phyloP scores from a whole-genome alignment of 495 filamentous ascomycete genomes.

The Trypethelium eluteriae region DNA sequence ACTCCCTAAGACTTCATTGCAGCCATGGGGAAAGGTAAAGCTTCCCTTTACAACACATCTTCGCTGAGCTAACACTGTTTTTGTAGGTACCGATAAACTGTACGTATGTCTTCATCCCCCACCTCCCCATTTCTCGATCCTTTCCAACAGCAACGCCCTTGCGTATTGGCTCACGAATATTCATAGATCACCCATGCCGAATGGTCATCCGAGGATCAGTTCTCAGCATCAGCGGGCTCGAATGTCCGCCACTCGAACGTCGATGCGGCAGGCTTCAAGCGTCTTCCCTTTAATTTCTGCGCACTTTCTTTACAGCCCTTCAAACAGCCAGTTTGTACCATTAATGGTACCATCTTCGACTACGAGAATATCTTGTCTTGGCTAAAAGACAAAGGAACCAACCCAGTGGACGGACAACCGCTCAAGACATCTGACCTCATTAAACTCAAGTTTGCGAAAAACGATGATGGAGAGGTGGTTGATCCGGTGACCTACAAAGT shows the following conservation, averaged over 20 bases:
- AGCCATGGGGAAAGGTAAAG: constrained; percentile 53
- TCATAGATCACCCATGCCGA: constrained; percentile 82
- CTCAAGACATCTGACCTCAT: constrained; percentile 77
- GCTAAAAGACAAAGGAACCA: constrained; percentile 87
- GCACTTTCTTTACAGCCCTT: constrained; percentile 85
- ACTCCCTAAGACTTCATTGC: not conserved
- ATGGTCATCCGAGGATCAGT: constrained; percentile 87
- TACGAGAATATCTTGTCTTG: constrained; percentile 53
- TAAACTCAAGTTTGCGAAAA: constrained; percentile 84
- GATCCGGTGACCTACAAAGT: constrained; percentile 97
- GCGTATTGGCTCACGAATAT: not conserved
- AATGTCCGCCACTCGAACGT: constrained; percentile 49
- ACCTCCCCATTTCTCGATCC: constrained; percentile 10
- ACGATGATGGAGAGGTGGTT: constrained; percentile 85
- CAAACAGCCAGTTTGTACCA: constrained; percentile 40
- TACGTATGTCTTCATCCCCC: constrained; percentile 48
- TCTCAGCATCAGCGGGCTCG: constrained; percentile 65
- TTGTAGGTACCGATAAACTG: constrained; percentile 57
- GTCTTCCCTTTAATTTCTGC: constrained; percentile 97
- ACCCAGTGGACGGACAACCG: constrained; percentile 75
- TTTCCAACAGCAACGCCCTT: constrained; percentile 21
- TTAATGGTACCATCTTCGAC: constrained; percentile 38
- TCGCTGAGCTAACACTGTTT: constrained; percentile 20
- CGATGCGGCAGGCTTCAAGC: constrained; percentile 63
- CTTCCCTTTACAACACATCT: not conserved